Conservation (phyloP, 768 basidiomycete species). For the Tylopilus sp. region DNA sequence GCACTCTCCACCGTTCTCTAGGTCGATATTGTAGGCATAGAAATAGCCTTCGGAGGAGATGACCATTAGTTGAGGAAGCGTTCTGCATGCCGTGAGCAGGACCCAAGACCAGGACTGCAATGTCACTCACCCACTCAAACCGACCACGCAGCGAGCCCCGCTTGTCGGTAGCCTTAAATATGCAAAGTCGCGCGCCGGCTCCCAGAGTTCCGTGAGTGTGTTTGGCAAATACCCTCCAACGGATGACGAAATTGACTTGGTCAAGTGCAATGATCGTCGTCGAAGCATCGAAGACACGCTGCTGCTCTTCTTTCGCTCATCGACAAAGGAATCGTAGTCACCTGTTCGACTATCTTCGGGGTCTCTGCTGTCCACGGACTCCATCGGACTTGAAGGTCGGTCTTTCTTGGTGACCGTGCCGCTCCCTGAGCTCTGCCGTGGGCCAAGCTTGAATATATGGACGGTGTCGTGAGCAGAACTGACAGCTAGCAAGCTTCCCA, state of each 20-base stretch:
- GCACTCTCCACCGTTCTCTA: slow-evolving; percentile 96
- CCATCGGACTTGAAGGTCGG: slow-evolving; percentile 55
- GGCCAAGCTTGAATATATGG: slow-evolving; percentile 87
- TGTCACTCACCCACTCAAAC: slow-evolving; percentile 75
- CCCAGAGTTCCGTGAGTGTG: slow-evolving; percentile 94
- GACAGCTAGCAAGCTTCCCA: slow-evolving; percentile 82
- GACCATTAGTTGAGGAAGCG: slow-evolving; percentile 96
- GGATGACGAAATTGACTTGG: slow-evolving; percentile 71
- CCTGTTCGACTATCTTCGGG: slow-evolving; percentile 53
- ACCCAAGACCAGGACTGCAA: neutral
- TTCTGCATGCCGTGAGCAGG: slow-evolving; percentile 41
- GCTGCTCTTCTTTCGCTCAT: slow-evolving; percentile 60
- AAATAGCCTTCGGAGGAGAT: slow-evolving; percentile 94
- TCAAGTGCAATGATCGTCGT: slow-evolving; percentile 69
- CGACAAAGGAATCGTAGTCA: slow-evolving; percentile 84
- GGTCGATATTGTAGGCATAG: slow-evolving; percentile 92
- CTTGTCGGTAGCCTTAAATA: slow-evolving; percentile 77
- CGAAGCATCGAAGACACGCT: slow-evolving; percentile 64
- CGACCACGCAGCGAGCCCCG: slow-evolving; percentile 83
- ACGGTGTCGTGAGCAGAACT: slow-evolving; percentile 93
- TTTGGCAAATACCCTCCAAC: slow-evolving; percentile 85
- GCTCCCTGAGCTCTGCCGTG: slow-evolving; percentile 27
- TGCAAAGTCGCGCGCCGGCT: slow-evolving; percentile 93
- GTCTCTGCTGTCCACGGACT: slow-evolving; percentile 61
- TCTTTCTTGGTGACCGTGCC: slow-evolving; percentile 20